Base-by-base conservation (phyloP, 164 flowering plant genomes). In the Litsea cubeba region DNA sequence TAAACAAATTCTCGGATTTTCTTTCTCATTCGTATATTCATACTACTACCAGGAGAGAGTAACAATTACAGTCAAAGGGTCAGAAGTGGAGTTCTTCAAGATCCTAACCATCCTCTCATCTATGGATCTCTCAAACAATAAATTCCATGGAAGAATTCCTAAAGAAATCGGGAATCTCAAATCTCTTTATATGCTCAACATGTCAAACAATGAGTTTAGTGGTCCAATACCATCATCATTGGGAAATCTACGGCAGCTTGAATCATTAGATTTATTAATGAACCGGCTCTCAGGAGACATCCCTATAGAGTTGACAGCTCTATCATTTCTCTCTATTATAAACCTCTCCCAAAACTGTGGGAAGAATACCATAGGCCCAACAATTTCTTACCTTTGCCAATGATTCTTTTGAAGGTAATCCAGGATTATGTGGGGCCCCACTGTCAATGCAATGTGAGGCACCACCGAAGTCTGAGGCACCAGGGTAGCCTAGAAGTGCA, bases 391-490 rank as follows among this genome's bases (percentile, higher is more conserved):
- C 81, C 1, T 76, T 72, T 26, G 3, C 11, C 1, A 17, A 40
- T 11, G 40, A 14, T 54, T 75, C 78, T 0, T 79, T 30, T 24
- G 32, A 50, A 49, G 73, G 70, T 3, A 76, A 79, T 12, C 5
- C 24, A 12, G 78, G 70, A 18, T 66, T 79, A 14, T 79, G 78
- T 35, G 78, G 81, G 35, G 2, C 8, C 12, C 78, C 71, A 51
- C 15, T 74, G 51, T 28, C 64, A 17, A 68, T 7, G 22, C 10
- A 50, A 14, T 65, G 75, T 18, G n/a, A 14, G 40, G 40, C 35
- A 32, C 4, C 35, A 32, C 5, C 0, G 5, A 0, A 32, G 35
- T 0, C 5, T 3, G 5, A 5, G 14, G 18, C 23, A 24, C 10
- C 2, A 2, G n/a, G 25, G 5, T 5, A 11, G 12, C 25, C 23